phyloP scores from a whole-genome alignment of 495 filamentous ascomycete species.

The Pseudoneurospora amorphoporcata region DNA sequence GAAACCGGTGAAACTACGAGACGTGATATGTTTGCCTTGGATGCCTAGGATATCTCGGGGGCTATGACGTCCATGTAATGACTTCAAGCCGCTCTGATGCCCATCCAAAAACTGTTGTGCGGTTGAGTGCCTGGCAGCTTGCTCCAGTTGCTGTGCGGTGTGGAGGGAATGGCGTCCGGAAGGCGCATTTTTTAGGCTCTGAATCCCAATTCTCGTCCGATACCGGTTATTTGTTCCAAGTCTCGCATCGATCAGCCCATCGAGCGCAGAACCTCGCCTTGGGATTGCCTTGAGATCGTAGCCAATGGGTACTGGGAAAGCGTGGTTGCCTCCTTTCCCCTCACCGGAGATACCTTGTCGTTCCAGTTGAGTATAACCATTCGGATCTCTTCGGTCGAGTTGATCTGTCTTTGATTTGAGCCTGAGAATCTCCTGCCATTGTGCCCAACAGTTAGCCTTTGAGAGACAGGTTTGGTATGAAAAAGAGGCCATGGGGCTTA shows the following conservation, averaged over 20 bases:
- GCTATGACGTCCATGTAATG: neutral
- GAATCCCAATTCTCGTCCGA: neutral
- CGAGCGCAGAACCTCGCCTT: neutral
- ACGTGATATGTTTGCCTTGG: neutral
- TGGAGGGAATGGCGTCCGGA: neutral
- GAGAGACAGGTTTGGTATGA: neutral
- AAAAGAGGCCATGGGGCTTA: neutral
- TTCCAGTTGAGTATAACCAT: neutral
- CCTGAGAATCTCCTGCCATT: neutral
- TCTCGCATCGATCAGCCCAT: neutral
- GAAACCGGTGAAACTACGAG: neutral
- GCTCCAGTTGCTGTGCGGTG: neutral
- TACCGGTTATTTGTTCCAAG: neutral
- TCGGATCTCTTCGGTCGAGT: neutral
- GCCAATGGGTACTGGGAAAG: neutral
- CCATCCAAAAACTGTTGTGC: neutral
- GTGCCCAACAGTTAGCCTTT: neutral
- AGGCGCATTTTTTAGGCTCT: neutral
- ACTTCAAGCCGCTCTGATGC: neutral
- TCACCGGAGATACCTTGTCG: neutral
- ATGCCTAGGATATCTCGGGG: neutral
- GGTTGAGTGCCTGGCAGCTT: neutral
- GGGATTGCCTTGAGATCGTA: neutral
- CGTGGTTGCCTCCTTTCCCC: neutral
- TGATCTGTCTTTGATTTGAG: neutral